Evolutionary conservation across 306 rosid species (phyloP).

Genomic region (Parietaria judaica): DNA sequence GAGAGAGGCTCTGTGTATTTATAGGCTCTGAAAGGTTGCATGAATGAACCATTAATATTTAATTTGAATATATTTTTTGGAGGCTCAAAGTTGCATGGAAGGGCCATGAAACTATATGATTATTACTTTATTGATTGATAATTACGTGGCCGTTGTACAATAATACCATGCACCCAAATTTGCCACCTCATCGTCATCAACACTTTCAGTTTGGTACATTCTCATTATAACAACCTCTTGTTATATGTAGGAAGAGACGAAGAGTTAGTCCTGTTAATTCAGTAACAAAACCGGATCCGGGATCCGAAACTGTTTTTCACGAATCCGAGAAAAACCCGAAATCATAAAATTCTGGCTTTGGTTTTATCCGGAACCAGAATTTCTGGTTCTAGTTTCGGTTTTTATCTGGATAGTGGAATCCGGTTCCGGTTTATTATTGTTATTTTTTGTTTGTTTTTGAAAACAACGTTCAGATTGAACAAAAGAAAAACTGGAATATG

Average conservation of each 20-base stretch:
- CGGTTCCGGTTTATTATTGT: no score
- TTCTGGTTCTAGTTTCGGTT: no score
- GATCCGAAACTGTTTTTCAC: no score
- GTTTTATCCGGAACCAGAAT: no score
- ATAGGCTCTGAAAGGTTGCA: constrained; percentile 8
- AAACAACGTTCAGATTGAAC: no score
- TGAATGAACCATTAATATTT: constrained; percentile 2
- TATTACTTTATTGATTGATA: constrained; percentile 3
- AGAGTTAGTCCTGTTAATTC: no score
- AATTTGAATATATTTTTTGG: background rate
- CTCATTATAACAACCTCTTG: background rate
- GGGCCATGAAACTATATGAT: constrained; percentile 4
- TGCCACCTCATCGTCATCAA: constrained; percentile 6
- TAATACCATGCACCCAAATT: constrained; percentile 23
- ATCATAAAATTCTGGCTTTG: no score
- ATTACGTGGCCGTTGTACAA: constrained; percentile 25
- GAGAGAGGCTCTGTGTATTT: background rate
- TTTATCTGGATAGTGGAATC: no score
- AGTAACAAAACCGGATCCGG: no score
- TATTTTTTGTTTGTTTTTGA: no score
- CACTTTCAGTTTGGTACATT: background rate
- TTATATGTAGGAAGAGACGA: constrained; percentile 21
- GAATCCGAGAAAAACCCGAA: no score
- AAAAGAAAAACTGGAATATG: no score
- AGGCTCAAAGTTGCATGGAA: constrained; percentile 3